Base-by-base conservation (phyloP, 2,329 filamentous ascomycete genomes). In the Microascus cirrosus region DNA sequence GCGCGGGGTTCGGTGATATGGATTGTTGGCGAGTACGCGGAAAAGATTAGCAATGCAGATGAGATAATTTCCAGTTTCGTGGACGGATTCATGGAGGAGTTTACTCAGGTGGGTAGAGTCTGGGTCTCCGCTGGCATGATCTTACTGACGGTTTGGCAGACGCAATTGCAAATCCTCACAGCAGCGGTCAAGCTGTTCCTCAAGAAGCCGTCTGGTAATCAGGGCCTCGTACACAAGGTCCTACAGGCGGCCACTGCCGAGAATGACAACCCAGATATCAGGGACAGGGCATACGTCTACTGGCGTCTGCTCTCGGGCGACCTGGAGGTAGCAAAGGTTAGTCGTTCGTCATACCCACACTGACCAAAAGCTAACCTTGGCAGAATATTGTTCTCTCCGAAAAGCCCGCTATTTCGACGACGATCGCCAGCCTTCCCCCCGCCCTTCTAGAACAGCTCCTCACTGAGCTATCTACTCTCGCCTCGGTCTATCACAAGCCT, bases 31-130 rank as follows among this genome's bases (percentile, higher is more conserved):
- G 94, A 99, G 71, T 99, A 99, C 69, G 94, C 94, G 0, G 94
- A 99, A 76, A 99, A 99, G 79, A 99, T 99, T 67, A 95, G 84
- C 74, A 97, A 99, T 66, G 94, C 94, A n/a, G 91, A 92, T 62
- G 90, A 97, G 64, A 97, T 99, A 61, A 73, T 99, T 60, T 81
- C 85, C 56, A 86, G 88, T 20, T 99, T 99, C 67, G 93, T 96
- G 13, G 94, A 97, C 58, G 87, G 85, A 0, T 97, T 99, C 70
- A 88, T 89, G 70, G 94, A 97, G 69, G 94, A 99, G 71, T 97
- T 96, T 68, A 94, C 92, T 56, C 93, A 95, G 78, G 88, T 90
- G 69, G 64, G 81, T 70, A 50, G 15, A 20, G n/a, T 51, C 42
- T 20, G 12, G 15, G 4, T 51, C 15, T 28, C 18, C 3, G 2